Evolutionary conservation across 2,329 filamentous ascomycete species (phyloP), one percentile per base, ranked within the genome.

Genomic region (Blumeria hordei): DNA sequence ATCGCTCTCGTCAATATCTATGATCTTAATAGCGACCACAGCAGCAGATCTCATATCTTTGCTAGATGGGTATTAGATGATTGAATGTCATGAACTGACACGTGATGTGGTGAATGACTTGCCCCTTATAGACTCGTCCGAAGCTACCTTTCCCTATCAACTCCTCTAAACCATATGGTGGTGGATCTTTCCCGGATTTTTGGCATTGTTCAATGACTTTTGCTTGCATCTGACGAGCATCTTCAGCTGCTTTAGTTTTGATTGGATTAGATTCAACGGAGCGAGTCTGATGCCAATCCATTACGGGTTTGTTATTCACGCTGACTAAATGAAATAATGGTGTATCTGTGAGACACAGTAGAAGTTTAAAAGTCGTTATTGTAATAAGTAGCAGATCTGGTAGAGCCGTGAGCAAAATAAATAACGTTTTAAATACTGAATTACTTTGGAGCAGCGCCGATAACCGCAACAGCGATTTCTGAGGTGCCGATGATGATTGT

Each of bases 1-100:
- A 66, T 90, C 85, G 60, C 78, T 76, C 62, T 84, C 82, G 62
- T 92, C 85, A 50, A 90, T 84, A 64, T 88, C 83, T 63, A 88
- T 85, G 61, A 88, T 88, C 68, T 92, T 88, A 64, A 88, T 75
- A 16, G 83, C 83, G 28, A 87, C 82, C 21, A 85, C 59, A 2
- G 68, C 59, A 74, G 64, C 60, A 54, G 65, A 61, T n/a, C 54
- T 60, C 60, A 65, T 63, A 53, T 66, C 60, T 49, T 59, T 61
- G 28, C 65, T 67, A 55, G 56, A 34, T 18, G 55, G 18, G 43
- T 28, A 33, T 59, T 47, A 58, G 33, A 36, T 14, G 18, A 16
- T 18, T 9, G 21, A 4, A 49, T 41, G 39, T 6, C 12, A 2
- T 57, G 28, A 43, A 10, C 47, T 18, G 11, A 6, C 54, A 59